phyloP scores from a whole-genome alignment of 148 eudicot genomes.

The Chenopodium album region DNA sequence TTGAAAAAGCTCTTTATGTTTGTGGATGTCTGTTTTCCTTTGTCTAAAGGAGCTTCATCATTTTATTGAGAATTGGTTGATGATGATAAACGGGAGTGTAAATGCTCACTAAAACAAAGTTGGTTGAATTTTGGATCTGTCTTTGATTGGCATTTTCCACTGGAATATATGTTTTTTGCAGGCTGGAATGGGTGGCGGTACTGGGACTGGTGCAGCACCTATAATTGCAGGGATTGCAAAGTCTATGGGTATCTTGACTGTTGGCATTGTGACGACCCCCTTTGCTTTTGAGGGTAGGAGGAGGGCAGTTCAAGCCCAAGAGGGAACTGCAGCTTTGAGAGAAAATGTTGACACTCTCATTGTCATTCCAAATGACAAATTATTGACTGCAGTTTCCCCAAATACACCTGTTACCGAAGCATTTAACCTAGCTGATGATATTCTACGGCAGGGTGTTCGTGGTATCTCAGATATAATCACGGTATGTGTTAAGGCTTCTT shows the following conservation, averaged over 20 bases:
- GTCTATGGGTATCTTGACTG: constrained; percentile 96
- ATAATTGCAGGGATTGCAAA: constrained; percentile 91
- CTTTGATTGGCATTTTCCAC: constrained; percentile 5
- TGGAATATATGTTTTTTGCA: constrained; percentile 31
- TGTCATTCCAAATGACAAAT: constrained; percentile 96
- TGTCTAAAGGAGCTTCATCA: background rate
- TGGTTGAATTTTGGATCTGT: background rate
- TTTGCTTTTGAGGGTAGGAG: constrained; percentile 97
- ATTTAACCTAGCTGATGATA: constrained; percentile 97
- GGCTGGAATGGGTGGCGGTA: constrained; percentile 99
- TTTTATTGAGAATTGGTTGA: background rate
- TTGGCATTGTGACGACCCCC: constrained; percentile 95
- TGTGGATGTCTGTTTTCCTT: background rate
- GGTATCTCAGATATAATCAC: constrained; percentile 97
- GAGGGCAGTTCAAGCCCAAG: constrained; percentile 98
- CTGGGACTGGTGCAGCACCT: constrained; percentile 99
- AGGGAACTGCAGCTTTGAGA: constrained; percentile 96
- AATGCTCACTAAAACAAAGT: background rate
- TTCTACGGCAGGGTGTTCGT: constrained; percentile 97
- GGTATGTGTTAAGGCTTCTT: constrained; percentile 43
- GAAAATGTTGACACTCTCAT: constrained; percentile 95
- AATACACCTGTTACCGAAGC: constrained; percentile 99
- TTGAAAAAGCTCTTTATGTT: background rate
- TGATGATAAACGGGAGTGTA: background rate
- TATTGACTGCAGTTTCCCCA: constrained; percentile 88